Base-by-base conservation (phyloP, 208 protist species). In the Acanthamoeba sp. region DNA sequence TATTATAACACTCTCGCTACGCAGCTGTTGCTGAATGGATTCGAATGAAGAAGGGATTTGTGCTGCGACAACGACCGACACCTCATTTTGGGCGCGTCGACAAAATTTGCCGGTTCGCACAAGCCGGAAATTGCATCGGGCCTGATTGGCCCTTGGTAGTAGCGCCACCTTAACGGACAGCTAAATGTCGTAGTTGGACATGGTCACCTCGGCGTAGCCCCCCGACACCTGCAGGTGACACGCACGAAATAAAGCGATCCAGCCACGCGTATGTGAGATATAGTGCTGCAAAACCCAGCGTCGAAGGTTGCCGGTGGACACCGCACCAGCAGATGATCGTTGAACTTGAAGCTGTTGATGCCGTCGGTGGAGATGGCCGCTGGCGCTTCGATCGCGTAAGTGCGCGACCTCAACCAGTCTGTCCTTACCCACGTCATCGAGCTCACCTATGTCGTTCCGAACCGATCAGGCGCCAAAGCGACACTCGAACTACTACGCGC, bases 331-430 rank as follows among this genome's bases (percentile, higher is more conserved):
- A 78, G 20, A 14, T 78, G 29, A 16, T 78, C 69, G 69, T 78
- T 78, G 14, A 78, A 78, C 69, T 78, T 78, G 69, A 78, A 78
- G 69, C 34, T 78, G 69, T 78, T 78, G 69, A 78, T 78, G 69
- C 69, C 69, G 20, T 78, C 69, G 16, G 69, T 78, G 14, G 69
- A 78, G 69, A 78, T 78, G 69, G 69, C 69, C 7, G 36, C 34
- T 36, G 69, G 69, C 24, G 69, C 69, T 42, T 78, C 69, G 18
- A 78, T 78, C 34, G 69, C 69, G 69, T 78, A 78, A 32, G 69
- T 42, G 36, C 69, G 32, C 69, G 69, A 78, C 18, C 29, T 29
- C 4, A 32, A 32, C 69, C 69, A 78, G 36, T 78, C 69, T 16
- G 69, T 78, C 36, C 69, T 20, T 6, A 78, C 69, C 69, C 69